Base-by-base conservation (phyloP, 768 basidiomycete species). In the Macrocybe gigantea region DNA sequence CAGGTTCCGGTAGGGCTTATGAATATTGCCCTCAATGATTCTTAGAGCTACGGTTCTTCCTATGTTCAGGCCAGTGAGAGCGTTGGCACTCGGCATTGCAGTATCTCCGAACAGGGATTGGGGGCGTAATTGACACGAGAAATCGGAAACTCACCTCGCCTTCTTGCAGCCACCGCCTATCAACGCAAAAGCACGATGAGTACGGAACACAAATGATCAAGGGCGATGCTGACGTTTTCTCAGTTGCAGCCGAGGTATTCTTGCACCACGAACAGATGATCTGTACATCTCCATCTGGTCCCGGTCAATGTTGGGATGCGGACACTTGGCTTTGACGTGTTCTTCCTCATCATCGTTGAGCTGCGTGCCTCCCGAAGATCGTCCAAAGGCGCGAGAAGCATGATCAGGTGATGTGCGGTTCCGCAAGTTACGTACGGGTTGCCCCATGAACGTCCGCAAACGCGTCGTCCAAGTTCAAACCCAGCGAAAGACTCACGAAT, bases 181-280 rank as follows among this genome's bases (percentile, higher is more conserved):
- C 36, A 38, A 4, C 14, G 3, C 36, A 11, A 38, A 38, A 41
- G 9, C 11, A 41, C 32, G 22, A 41, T 22, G 22, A 22, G 22
- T 22, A 22, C 22, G 4, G 22, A 22, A 22, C 22, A 22, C 22
- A 4, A 22, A 22, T 22, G 22, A 22, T 22, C 22, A 22, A 22
- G 22, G 22, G 22, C 22, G 4, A 22, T 22, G 22, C 56, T 10
- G n/a, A 58, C 80, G 82, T 59, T 77, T 82, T 53, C 70, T 69
- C 39, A 82, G 59, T 6, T 6, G 69, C 69, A 0, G 78, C 80
- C 42, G 78, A 83, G 5, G 82, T 81, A 49, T 83, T 84, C 6
- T 74, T 69, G 51, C 83, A 85, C 71, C 75, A 80, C 22, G 81
- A 80, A 55, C 84, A n/a, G n/a, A n/a, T n/a, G n/a, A 86, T 15